Evolutionary conservation across 768 basidiomycete species (phyloP).

Genomic region (Amanita pallidorosea): DNA sequence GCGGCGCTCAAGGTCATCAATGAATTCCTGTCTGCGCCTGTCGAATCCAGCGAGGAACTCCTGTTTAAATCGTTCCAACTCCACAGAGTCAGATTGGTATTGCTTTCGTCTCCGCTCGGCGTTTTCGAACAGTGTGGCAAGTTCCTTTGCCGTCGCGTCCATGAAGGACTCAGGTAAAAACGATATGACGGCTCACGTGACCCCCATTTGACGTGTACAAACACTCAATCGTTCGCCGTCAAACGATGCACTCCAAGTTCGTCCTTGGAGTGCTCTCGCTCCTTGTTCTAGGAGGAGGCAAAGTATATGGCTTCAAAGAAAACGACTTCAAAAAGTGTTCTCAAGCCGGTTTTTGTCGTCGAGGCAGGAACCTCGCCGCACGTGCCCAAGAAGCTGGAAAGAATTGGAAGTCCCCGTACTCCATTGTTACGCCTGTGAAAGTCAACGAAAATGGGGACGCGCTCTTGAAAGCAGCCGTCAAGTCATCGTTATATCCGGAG

Average conservation of each 20-base stretch:
- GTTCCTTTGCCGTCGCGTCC: too few relatives aligned
- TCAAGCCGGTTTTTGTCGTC: slow-evolving; percentile 90
- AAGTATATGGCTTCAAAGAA: slow-evolving; percentile 50
- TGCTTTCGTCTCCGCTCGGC: too few relatives aligned
- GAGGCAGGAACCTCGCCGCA: slow-evolving; percentile 71
- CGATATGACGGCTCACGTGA: background rate
- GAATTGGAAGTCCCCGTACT: slow-evolving; percentile 83
- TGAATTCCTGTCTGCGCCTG: too few relatives aligned
- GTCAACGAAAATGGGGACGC: slow-evolving; percentile 39
- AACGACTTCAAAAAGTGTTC: slow-evolving; percentile 91
- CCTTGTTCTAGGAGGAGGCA: slow-evolving; percentile 4
- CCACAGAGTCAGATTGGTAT: too few relatives aligned
- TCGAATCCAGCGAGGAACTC: too few relatives aligned
- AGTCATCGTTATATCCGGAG: slow-evolving; percentile 74
- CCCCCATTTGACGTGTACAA: background rate
- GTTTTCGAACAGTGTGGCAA: too few relatives aligned
- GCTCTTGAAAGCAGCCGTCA: slow-evolving; percentile 64
- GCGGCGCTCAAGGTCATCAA: too few relatives aligned
- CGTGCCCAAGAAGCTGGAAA: slow-evolving; percentile 49
- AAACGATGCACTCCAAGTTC: slow-evolving; percentile 3
- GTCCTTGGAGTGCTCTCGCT: slow-evolving; percentile 6
- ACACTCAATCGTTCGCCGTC: background rate
- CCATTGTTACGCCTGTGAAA: slow-evolving; percentile 46
- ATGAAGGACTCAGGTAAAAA: too few relatives aligned
- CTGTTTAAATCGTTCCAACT: too few relatives aligned